Percentiles rank a stretch among this genome's conserved stretches.
Evolutionary conservation across 352 stramenopile genomes (phyloP).

Genomic region (Globisporangium solare): DNA sequence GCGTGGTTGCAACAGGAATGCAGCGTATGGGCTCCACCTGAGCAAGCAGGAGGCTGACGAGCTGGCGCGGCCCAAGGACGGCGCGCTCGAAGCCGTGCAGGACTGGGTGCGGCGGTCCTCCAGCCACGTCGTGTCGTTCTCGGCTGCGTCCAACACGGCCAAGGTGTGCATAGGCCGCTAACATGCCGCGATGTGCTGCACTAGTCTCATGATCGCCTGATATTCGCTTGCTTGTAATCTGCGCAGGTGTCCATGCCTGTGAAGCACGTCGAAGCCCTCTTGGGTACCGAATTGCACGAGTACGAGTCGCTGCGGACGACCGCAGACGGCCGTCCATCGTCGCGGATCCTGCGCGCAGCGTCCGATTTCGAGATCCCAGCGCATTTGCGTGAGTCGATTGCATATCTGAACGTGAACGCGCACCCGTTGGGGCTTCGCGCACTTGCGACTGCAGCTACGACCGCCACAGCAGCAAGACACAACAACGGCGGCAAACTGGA

Average conservation of each 20-base stretch:
- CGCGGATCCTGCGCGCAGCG: constrained; percentile 39
- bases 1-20: constrained; percentile 24
- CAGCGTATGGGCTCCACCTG: constrained; percentile 49
- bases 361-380: constrained; percentile 27
- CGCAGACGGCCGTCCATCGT: constrained; percentile 1
- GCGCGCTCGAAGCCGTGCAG: constrained; percentile 39
- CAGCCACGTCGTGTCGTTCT: constrained; percentile 21
- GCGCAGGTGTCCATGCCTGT: constrained; percentile 31
- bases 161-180: constrained; percentile 15
- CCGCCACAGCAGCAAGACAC: neutral
- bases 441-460: constrained; percentile 23
- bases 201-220: neutral
- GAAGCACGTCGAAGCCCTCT: constrained; percentile 39
- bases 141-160: constrained; percentile 29
- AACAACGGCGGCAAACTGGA: constrained; percentile 26
- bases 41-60: constrained; percentile 32
- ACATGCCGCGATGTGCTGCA: neutral
- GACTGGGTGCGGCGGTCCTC: constrained; percentile 36
- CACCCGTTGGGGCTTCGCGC: constrained; percentile 54
- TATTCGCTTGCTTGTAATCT: neutral
- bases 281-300: constrained; percentile 48
- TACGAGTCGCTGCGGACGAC: constrained; percentile 20
- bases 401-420: constrained; percentile 68
- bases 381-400: constrained; percentile 36
- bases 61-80: constrained; percentile 35